Percentiles rank a stretch among this genome's conserved stretches.
Evolutionary conservation across 768 basidiomycete species (phyloP).

Genomic region (Megacollybia marginata): DNA sequence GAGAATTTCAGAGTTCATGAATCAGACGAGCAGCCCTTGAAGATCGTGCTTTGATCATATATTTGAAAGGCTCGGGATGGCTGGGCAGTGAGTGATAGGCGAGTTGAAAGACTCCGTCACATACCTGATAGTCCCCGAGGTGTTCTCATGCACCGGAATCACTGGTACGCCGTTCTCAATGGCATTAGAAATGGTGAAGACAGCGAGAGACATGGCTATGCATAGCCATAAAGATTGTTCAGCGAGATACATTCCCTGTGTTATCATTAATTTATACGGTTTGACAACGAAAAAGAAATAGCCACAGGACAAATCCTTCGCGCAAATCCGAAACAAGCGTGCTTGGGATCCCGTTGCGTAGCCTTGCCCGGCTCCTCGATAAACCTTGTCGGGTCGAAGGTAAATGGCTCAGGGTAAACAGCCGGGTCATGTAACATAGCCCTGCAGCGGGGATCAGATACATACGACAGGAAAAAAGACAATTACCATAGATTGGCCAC

Average conservation of each 20-base stretch:
- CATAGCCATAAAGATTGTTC: slow-evolving; percentile 35
- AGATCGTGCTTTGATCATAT: slow-evolving; percentile 7
- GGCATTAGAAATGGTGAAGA: slow-evolving; percentile 30
- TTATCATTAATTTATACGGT: slow-evolving; percentile 1
- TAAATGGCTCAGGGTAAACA: slow-evolving; percentile 34
- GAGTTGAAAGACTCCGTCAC: background rate
- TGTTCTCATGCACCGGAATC: slow-evolving; percentile 7
- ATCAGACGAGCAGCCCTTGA: slow-evolving; percentile 3
- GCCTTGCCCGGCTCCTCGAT: slow-evolving; percentile 26
- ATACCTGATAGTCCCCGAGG: slow-evolving; percentile 8
- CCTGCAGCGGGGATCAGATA: slow-evolving; percentile 13
- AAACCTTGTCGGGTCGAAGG: slow-evolving; percentile 42
- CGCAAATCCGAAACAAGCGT: slow-evolving; percentile 47
- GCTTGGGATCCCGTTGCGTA: slow-evolving; percentile 32
- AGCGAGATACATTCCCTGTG: slow-evolving; percentile 20
- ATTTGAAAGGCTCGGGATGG: slow-evolving; percentile 10
- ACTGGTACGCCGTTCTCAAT: slow-evolving; percentile 3
- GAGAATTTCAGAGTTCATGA: background rate
- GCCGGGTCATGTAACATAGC: slow-evolving; percentile 34
- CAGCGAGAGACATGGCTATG: slow-evolving; percentile 32
- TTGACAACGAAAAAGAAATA: background rate
- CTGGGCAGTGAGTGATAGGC: background rate
- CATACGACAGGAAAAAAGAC: background rate
- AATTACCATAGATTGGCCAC: slow-evolving; percentile 26
- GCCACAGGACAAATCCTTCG: slow-evolving; percentile 23